Base-by-base conservation (phyloP, 257 asterid species). In the Leptodermis oblonga region DNA sequence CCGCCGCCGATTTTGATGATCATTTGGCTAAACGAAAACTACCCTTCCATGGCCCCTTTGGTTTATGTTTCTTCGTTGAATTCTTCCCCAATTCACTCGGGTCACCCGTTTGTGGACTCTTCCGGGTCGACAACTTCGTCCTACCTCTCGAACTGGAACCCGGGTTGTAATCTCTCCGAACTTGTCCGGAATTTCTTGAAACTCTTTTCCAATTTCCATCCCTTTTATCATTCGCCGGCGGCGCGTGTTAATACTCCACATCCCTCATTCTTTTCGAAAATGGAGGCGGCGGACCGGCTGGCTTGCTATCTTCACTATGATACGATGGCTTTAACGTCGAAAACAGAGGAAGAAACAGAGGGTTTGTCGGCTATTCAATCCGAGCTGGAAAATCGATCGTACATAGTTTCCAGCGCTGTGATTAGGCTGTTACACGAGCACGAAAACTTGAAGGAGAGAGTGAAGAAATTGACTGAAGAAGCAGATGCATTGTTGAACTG, bases 21-120 rank as follows among this genome's bases (percentile, higher is more conserved):
- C 56, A 78, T 88, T n/a, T 88, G 92, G 95, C 28, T 86, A 4
- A 87, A 72, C 67, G 96, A 88, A 75, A 72, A 81, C 2, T 88
- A 88, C 82, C 95, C 95, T 13, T 77, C 77, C 28, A 9, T 55
- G 65, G 65, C 92, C 11, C 92, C 96, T 17, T 30, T 81, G 33
- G 92, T 84, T 5, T 82, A 48, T 25, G 70, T 86, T n/a, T 53
- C 71, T 26, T 36, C 67, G 5, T 66, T 31, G 2, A 39, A 42
- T 61, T 62, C 74, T 1, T n/a, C 23, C 3, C 76, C 85, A n/a
- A 23, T 80, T 46, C 69, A 68, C 53, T 70, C 69, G 0, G 72
- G 69, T 52, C 82, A 86, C 70, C 96, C 96, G 10, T 83, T 86
- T 37, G 76, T 86, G 5, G 84, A 83, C 23, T 53, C 85, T 39